phyloP scores from a whole-genome alignment of 495 filamentous ascomycete species.

The Sporormia fimetaria region DNA sequence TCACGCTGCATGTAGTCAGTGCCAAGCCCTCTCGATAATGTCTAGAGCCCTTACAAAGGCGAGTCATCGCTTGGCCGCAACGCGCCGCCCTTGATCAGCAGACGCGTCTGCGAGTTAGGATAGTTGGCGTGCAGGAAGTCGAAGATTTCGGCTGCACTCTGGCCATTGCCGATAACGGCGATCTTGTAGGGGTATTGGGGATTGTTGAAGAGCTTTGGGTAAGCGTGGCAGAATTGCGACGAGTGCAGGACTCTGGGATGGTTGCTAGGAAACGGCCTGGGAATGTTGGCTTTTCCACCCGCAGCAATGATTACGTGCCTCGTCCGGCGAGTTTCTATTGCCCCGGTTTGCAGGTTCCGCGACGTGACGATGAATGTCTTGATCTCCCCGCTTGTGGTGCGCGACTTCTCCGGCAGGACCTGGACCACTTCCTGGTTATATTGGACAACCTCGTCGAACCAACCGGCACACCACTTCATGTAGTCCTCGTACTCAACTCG shows the following conservation, averaged over 20 bases:
- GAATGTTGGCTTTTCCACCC: slow-evolving; percentile 71
- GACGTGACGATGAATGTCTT: slow-evolving; percentile 47
- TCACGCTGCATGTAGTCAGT: slow-evolving; percentile 53
- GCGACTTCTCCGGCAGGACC: slow-evolving; percentile 37
- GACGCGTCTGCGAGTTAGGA: slow-evolving; percentile 60
- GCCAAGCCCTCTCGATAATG: slow-evolving; percentile 1
- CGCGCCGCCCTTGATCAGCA: slow-evolving; percentile 70
- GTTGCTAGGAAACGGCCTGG: slow-evolving; percentile 47
- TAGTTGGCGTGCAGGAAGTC: slow-evolving; percentile 74
- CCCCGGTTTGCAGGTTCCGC: slow-evolving; percentile 40
- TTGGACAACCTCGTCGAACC: slow-evolving; percentile 64
- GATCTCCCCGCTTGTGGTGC: slow-evolving; percentile 33
- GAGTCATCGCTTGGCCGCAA: slow-evolving; percentile 88
- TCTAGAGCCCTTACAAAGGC: slow-evolving; percentile 59
- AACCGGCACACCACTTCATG: slow-evolving; percentile 77
- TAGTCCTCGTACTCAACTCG: slow-evolving; percentile 92
- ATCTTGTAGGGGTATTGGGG: slow-evolving; percentile 51
- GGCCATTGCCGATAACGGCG: slow-evolving; percentile 76
- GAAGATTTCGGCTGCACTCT: slow-evolving; percentile 93
- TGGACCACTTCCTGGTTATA: slow-evolving; percentile 69
- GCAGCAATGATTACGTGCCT: slow-evolving; percentile 78
- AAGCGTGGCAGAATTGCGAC: slow-evolving; percentile 62
- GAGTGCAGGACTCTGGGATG: slow-evolving; percentile 72
- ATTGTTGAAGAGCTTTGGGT: slow-evolving; percentile 51
- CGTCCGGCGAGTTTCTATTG: slow-evolving; percentile 45